These are phyloP conservation scores for Helenozyma baotianmanensis DNA, from an alignment of 805 yeast species.

Conservation along the genomic window DNA sequence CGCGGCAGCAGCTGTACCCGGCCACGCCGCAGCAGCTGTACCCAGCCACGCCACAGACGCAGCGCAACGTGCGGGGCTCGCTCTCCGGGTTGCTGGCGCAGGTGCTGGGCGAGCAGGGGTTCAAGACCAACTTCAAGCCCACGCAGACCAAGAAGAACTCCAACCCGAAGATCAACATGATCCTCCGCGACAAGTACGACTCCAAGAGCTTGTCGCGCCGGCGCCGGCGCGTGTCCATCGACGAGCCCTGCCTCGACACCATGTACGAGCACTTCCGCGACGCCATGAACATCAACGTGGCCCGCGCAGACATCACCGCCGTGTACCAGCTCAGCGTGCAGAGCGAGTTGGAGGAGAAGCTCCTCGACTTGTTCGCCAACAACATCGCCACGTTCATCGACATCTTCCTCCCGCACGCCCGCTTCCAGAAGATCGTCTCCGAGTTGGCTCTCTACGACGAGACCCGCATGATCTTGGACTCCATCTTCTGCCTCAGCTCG, in stretches of 20 bases:
- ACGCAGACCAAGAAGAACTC: constrained; percentile 32
- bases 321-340: constrained; percentile 10
- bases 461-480: constrained; percentile 32
- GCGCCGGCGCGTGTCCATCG: constrained; percentile 7
- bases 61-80: too few species aligned
- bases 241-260: constrained; percentile 23
- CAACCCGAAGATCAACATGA: constrained; percentile 34
- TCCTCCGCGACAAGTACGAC: constrained; percentile 14
- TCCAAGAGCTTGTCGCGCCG: constrained; percentile 2
- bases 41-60: background rate
- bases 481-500: constrained; percentile 36
- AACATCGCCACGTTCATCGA: constrained; percentile 27
- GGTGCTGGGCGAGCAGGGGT: too few species aligned
- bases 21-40: too few species aligned
- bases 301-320: constrained; percentile 7
- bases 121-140: constrained; percentile 26
- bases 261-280: constrained; percentile 21
- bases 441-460: constrained; percentile 36
- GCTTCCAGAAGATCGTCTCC: constrained; percentile 28
- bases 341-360: constrained; percentile 23
- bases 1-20: too few species aligned
- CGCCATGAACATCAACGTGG: constrained; percentile 16
- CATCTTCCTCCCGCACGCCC: constrained; percentile 25
- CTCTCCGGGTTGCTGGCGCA: too few species aligned
- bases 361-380: constrained; percentile 32